Conservation (phyloP, 2,329 filamentous ascomycete genomes). For the Aspergillus puulaauensis region DNA sequence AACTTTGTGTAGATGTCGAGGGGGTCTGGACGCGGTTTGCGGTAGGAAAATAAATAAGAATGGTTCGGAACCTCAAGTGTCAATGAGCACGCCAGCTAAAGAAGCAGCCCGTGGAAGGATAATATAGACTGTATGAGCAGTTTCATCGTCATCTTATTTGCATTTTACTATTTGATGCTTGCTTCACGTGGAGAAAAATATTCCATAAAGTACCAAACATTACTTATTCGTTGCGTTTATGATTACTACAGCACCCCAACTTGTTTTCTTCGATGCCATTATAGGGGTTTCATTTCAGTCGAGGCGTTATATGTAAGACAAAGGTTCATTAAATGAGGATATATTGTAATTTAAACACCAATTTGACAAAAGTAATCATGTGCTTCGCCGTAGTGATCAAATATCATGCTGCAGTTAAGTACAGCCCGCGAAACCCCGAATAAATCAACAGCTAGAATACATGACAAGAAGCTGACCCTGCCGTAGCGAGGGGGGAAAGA, state of each 20-base stretch:
- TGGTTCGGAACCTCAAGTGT: not conserved
- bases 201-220: not conserved
- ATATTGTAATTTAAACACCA: not conserved
- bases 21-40: constrained; percentile 41
- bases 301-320: not conserved
- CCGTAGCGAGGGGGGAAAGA: not conserved
- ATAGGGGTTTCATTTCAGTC: not conserved
- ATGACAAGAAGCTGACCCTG: not conserved
- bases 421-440: not conserved
- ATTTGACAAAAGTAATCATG: not conserved
- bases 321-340: not conserved
- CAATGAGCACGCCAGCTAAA: not conserved
- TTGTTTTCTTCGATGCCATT: not conserved
- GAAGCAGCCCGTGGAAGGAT: not conserved
- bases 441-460: not conserved
- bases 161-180: not conserved
- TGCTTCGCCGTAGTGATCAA: not conserved
- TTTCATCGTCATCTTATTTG: not conserved
- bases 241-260: too few species aligned
- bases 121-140: not conserved
- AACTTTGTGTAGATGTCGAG: constrained; percentile 42
- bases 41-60: constrained; percentile 28
- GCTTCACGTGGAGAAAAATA: not conserved
- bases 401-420: not conserved
- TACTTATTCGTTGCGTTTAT: too few species aligned